Percentiles rank a stretch among this genome's conserved stretches.
Conservation (phyloP, 768 basidiomycete genomes). For the Lentinula detonsa region DNA sequence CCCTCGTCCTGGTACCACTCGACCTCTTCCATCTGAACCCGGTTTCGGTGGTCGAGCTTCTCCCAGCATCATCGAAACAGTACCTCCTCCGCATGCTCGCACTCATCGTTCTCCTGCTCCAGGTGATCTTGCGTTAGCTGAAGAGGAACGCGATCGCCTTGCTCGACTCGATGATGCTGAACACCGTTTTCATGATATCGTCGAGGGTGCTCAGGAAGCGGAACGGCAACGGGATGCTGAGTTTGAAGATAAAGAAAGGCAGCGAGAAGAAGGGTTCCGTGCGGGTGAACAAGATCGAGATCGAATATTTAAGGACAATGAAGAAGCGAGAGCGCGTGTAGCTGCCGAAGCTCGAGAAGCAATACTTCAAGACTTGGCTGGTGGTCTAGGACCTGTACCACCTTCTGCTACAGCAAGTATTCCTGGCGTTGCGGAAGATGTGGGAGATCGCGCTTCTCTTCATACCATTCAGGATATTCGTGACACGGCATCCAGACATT, state of each 20-base stretch:
- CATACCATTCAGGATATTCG: conserved; percentile 3
- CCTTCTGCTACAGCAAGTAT: conserved; percentile 22
- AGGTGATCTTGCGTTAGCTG: conserved; percentile 30
- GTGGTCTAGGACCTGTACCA: neutral
- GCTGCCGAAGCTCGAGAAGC: conserved; percentile 33
- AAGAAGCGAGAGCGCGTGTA: conserved; percentile 54
- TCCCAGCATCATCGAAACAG: neutral
- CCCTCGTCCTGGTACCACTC: neutral
- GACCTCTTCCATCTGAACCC: conserved; percentile 5
- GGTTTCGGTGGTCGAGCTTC: neutral
- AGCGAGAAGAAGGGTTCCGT: conserved; percentile 60
- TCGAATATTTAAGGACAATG: conserved; percentile 51
- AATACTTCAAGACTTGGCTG: neutral
- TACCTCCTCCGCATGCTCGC: neutral
- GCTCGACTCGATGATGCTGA: conserved; percentile 55
- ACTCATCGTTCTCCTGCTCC: conserved; percentile 25
- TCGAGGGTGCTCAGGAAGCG: conserved; percentile 45
- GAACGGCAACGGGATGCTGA: conserved; percentile 61
- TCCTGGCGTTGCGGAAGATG: conserved; percentile 39
- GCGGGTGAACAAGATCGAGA: conserved; percentile 61
- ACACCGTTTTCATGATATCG: conserved; percentile 39
- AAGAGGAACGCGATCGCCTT: conserved; percentile 45
- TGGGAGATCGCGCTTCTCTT: conserved; percentile 18
- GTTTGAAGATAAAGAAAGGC: conserved; percentile 58
- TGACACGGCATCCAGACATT: conserved; percentile 36